A percentile compares a stretch with the other conserved stretches of the same genome.
Conservation (phyloP, 176 grass and related monocot species). For the Avena insularis region DNA sequence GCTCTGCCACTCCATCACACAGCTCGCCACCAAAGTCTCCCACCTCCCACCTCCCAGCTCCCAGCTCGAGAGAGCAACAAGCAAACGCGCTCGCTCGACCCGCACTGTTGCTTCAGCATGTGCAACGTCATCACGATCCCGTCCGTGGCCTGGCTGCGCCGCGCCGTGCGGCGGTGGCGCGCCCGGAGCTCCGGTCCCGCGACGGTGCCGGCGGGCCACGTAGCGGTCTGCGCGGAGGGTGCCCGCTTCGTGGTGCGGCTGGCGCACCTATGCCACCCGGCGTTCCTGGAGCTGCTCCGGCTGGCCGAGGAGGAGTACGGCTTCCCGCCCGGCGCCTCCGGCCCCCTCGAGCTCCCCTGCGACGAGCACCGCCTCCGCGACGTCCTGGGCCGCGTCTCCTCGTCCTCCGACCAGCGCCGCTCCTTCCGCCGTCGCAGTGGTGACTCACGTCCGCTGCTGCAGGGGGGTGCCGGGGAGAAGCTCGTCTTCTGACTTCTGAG, state of each 20-base stretch:
- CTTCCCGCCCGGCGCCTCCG: conserved; percentile 34
- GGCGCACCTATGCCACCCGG: conserved; percentile 49
- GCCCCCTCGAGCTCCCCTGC: conserved; percentile 53
- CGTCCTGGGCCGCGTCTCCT: conserved; percentile 38
- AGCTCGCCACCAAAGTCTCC: neutral
- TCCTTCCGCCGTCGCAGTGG: neutral
- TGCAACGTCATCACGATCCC: conserved; percentile 49
- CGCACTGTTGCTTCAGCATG: neutral
- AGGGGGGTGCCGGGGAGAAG: conserved; percentile 14
- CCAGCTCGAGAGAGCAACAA: neutral
- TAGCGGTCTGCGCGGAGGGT: neutral
- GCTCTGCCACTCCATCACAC: neutral
- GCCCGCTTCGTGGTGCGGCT: conserved; percentile 52
- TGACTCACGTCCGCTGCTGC: conserved; percentile 46
- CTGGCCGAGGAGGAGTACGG: conserved; percentile 56
- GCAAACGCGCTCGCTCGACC: neutral
- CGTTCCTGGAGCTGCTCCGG: conserved; percentile 45
- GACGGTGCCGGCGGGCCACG: neutral
- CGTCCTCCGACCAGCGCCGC: neutral
- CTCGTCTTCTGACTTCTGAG: conserved; percentile 26
- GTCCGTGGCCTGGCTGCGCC: conserved; percentile 44
- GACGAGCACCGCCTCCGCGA: conserved; percentile 46
- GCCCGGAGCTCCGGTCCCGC: neutral
- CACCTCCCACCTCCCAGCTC: neutral
- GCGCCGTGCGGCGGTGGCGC: conserved; percentile 44